These are phyloP conservation scores for Knoxdaviesia proteae DNA, from an alignment of 2,329 filamentous ascomycete species.

Conservation along the genomic window DNA sequence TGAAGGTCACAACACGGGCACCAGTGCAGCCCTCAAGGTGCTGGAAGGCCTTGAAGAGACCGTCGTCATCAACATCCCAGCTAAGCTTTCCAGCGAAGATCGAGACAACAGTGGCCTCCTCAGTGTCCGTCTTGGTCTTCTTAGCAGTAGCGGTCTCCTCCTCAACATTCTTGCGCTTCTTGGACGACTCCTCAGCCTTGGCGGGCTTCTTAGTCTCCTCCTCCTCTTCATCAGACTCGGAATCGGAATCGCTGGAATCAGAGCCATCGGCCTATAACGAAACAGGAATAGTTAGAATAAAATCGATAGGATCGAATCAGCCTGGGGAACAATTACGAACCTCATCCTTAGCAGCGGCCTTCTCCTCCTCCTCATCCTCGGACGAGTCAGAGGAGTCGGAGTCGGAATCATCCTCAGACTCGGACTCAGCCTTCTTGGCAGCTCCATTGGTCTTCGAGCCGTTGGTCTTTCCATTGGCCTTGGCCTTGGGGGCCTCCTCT, in stretches of 20 bases:
- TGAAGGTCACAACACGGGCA: constrained; percentile 68
- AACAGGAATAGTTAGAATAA: constrained; percentile 9
- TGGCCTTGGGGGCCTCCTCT: constrained; percentile 13
- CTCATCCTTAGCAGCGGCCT: constrained; percentile 10
- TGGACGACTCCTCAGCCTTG: constrained; percentile 18
- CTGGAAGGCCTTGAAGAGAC: constrained; percentile 64
- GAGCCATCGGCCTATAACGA: constrained; percentile 8
- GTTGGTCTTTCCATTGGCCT: constrained; percentile 5
- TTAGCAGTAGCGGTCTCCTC: constrained; percentile 29
- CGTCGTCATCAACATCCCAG: constrained; percentile 76
- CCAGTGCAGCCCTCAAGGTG: constrained; percentile 50
- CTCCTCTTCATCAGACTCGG: constrained; percentile 13
- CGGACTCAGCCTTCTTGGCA: constrained; percentile 9
- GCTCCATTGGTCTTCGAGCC: constrained; percentile 1
- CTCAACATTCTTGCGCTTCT: constrained; percentile 28
- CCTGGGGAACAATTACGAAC: constrained; percentile 4
- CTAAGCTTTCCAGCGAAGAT: constrained; percentile 81
- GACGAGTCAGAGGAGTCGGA: constrained; percentile 16
- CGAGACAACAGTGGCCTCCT: constrained; percentile 29
- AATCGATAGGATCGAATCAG: not conserved
- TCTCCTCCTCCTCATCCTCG: constrained; percentile 14
- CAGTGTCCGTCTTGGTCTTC: constrained; percentile 43
- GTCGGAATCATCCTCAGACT: constrained; percentile 14
- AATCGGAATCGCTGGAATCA: constrained; percentile 15
- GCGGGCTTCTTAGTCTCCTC: constrained; percentile 12